phyloP scores from a whole-genome alignment of 768 basidiomycete genomes.

The Auricularia sp. region DNA sequence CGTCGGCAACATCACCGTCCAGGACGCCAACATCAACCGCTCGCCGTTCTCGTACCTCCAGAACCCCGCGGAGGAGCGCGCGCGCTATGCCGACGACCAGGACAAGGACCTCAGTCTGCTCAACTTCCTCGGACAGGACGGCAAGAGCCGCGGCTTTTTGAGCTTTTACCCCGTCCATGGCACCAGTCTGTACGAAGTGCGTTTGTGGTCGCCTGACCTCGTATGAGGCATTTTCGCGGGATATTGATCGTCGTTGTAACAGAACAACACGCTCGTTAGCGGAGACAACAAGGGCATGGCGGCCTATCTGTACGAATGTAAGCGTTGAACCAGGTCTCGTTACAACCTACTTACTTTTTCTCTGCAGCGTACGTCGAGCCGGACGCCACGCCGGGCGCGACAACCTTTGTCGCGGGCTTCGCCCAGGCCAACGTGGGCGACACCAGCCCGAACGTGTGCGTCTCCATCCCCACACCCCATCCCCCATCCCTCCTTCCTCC shows the following conservation, averaged over 20 bases:
- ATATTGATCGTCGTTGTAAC: slow-evolving; percentile 15
- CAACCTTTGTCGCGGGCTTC: slow-evolving; percentile 65
- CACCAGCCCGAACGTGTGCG: slow-evolving; percentile 24
- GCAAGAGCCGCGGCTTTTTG: slow-evolving; percentile 53
- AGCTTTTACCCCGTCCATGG: slow-evolving; percentile 75
- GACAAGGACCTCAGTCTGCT: slow-evolving; percentile 66
- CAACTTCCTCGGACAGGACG: slow-evolving; percentile 47
- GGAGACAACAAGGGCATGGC: slow-evolving; percentile 83
- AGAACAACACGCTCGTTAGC: slow-evolving; percentile 75
- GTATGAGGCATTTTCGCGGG: neutral
- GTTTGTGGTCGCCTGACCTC: no score
- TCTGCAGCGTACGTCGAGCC: slow-evolving; percentile 44
- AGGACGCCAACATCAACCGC: slow-evolving; percentile 62
- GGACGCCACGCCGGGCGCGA: slow-evolving; percentile 52
- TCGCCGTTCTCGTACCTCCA: slow-evolving; percentile 68
- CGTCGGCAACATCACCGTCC: slow-evolving; percentile 58
- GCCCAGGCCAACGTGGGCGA: slow-evolving; percentile 77
- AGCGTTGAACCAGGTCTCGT: neutral
- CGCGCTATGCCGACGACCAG: slow-evolving; percentile 55
- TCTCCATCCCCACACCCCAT: neutral
- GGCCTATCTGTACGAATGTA: slow-evolving; percentile 59
- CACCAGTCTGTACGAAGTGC: slow-evolving; percentile 66
- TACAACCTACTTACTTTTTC: slow-evolving; percentile 3
- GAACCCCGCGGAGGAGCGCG: slow-evolving; percentile 62
- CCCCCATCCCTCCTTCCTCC: no score